phyloP scores from a whole-genome alignment of 2,329 filamentous ascomycete genomes.

The Aspergillus awamori region DNA sequence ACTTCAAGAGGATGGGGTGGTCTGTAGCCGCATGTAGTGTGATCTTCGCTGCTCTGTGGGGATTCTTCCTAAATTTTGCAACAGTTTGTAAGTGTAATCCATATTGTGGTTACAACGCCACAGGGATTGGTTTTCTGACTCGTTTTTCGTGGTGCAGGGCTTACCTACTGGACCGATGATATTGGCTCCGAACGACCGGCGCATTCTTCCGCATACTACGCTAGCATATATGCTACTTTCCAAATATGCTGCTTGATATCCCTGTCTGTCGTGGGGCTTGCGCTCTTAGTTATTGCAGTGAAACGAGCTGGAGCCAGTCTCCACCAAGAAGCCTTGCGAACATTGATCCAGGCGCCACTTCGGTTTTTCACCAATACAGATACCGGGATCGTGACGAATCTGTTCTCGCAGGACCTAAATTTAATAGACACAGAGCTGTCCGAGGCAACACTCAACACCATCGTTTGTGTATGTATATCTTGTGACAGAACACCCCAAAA shows the following conservation, averaged over 20 bases:
- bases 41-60: slow-evolving; percentile 26
- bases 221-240: slow-evolving; percentile 31
- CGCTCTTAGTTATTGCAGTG: slow-evolving; percentile 24
- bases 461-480: slow-evolving; percentile 10
- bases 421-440: slow-evolving; percentile 50
- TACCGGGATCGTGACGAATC: slow-evolving; percentile 50
- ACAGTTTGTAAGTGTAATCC: slow-evolving; percentile 16
- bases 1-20: slow-evolving; percentile 28
- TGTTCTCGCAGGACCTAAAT: slow-evolving; percentile 53
- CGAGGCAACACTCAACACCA: slow-evolving; percentile 17
- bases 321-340: slow-evolving; percentile 26
- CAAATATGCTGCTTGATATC: slow-evolving; percentile 27
- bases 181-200: slow-evolving; percentile 17
- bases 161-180: slow-evolving; percentile 29
- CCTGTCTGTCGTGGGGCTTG: background rate
- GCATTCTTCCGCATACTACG: slow-evolving; percentile 28
- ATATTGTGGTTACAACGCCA: background rate
- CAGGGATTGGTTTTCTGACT: background rate
- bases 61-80: slow-evolving; percentile 30
- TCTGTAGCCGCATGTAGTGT: slow-evolving; percentile 15
- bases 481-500: background rate
- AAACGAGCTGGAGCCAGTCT: slow-evolving; percentile 26
- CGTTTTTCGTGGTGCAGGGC: background rate
- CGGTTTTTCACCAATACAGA: slow-evolving; percentile 50
- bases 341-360: slow-evolving; percentile 38